These are phyloP conservation scores for Sordariomycetes sp. DNA, from an alignment of 2,329 filamentous ascomycete genomes.

Conservation along the genomic window DNA sequence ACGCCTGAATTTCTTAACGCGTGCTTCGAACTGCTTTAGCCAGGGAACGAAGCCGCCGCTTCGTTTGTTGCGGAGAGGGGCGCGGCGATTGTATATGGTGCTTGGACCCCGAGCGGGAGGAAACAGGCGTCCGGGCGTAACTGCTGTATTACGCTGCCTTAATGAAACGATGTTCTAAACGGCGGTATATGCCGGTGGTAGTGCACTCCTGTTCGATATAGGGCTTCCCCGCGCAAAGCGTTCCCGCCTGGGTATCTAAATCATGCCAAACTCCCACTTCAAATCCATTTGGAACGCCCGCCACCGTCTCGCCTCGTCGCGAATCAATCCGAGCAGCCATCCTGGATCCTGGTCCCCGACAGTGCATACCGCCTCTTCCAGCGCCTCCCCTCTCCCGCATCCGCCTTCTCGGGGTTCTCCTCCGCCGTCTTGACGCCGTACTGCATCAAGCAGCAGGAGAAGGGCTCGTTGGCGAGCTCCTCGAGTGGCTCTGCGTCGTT, in stretches of 20 bases:
- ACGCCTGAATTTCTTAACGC: background rate
- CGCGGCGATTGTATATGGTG: background rate
- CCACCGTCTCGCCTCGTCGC: background rate
- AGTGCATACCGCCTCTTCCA: conserved; percentile 57
- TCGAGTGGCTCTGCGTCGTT: background rate
- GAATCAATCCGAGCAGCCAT: background rate
- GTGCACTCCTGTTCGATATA: background rate
- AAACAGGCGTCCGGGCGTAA: background rate
- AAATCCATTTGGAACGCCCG: background rate
- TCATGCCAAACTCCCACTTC: background rate
- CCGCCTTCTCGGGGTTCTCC: conserved; percentile 26
- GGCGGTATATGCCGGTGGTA: background rate
- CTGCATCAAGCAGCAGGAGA: conserved; percentile 60
- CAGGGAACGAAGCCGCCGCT: background rate
- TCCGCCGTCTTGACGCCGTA: conserved; percentile 47
- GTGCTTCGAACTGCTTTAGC: background rate
- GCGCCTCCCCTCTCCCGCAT: conserved; percentile 31
- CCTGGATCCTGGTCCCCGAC: conserved; percentile 50
- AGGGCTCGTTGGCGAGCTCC: conserved; percentile 43
- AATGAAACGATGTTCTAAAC: background rate
- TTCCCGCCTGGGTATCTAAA: too few relatives aligned
- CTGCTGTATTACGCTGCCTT: background rate
- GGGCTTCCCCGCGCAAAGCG: too few relatives aligned
- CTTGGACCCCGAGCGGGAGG: background rate
- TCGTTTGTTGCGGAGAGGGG: background rate